Conservation (phyloP, 2,329 filamentous ascomycete genomes). For the Rhytidhysteron rufulum region DNA sequence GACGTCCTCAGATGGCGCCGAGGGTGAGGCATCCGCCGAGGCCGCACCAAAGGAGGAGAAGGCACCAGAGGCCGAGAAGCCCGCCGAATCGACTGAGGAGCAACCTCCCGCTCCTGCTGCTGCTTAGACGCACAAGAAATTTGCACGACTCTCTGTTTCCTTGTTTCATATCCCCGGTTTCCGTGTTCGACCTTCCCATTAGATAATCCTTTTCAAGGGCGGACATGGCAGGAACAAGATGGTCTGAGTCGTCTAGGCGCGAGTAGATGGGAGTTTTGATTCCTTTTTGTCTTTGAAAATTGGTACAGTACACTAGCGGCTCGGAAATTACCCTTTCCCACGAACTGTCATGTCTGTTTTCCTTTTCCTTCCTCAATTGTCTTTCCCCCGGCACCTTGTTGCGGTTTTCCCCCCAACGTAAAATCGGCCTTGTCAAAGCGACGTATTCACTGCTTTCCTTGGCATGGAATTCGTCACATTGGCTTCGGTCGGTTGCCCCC, state of each 20-base stretch:
- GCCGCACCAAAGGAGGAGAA: conserved; percentile 59
- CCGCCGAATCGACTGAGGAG: conserved; percentile 38
- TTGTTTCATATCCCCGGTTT: conserved; percentile 23
- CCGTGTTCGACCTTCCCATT: conserved; percentile 22
- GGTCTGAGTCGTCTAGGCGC: conserved; percentile 27
- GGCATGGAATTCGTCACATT: background rate
- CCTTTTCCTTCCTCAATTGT: conserved; percentile 19
- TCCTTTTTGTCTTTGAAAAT: conserved; percentile 35
- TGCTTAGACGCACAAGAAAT: conserved; percentile 28
- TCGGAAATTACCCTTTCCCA: conserved; percentile 35
- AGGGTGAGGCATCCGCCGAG: conserved; percentile 63
- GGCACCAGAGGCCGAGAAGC: conserved; percentile 46
- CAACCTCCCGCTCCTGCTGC: conserved; percentile 25
- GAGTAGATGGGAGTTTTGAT: conserved; percentile 36
- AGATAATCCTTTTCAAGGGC: background rate
- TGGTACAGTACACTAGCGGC: conserved; percentile 38
- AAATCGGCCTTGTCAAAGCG: too few species aligned
- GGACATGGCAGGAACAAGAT: conserved; percentile 12
- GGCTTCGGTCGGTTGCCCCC: too few species aligned
- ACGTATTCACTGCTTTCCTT: too few species aligned
- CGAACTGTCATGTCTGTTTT: conserved; percentile 36
- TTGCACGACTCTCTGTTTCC: conserved; percentile 29
- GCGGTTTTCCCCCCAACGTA: conserved; percentile 11
- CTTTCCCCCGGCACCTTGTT: conserved; percentile 16
- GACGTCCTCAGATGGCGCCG: conserved; percentile 88